These are phyloP conservation scores for Penicillium sp. DNA, from an alignment of 2,329 filamentous ascomycete species.

Conservation along the genomic window DNA sequence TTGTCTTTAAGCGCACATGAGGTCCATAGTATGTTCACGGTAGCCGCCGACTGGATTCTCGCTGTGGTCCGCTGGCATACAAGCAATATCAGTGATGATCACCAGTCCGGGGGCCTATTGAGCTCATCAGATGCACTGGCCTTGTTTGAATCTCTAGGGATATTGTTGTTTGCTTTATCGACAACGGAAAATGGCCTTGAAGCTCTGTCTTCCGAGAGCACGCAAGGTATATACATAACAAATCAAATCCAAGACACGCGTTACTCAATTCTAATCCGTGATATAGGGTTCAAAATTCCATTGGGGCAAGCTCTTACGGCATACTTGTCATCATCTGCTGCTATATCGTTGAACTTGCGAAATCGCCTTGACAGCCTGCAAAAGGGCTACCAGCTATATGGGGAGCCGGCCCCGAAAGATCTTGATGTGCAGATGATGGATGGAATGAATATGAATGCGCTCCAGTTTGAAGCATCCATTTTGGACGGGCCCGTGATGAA, in stretches of 20 bases:
- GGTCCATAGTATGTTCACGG: conserved; percentile 29
- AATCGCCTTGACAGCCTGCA: conserved; percentile 38
- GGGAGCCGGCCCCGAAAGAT: conserved; percentile 37
- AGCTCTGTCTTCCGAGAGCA: conserved; percentile 29
- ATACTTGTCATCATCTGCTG: conserved; percentile 39
- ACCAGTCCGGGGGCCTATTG: conserved; percentile 28
- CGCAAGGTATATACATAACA: conserved; percentile 29
- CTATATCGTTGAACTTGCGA: conserved; percentile 36
- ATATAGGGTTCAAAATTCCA: conserved; percentile 32
- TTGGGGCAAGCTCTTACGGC: conserved; percentile 36
- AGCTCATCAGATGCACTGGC: conserved; percentile 35
- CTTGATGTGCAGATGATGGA: conserved; percentile 42
- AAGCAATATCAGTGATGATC: conserved; percentile 21
- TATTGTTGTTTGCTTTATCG: conserved; percentile 37
- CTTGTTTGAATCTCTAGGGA: conserved; percentile 40
- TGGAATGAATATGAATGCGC: conserved; percentile 40
- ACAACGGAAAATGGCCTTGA: conserved; percentile 34
- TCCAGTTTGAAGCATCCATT: conserved; percentile 53
- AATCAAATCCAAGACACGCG: neutral
- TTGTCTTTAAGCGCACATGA: conserved; percentile 28
- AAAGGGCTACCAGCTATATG: conserved; percentile 40
- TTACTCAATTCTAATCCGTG: neutral
- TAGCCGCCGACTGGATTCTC: conserved; percentile 37
- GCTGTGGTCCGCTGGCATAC: conserved; percentile 34
- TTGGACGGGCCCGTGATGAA: conserved; percentile 68